These are phyloP conservation scores for Arachis hypogaea DNA, from an alignment of 306 rosid genomes.

Conservation along the genomic window DNA sequence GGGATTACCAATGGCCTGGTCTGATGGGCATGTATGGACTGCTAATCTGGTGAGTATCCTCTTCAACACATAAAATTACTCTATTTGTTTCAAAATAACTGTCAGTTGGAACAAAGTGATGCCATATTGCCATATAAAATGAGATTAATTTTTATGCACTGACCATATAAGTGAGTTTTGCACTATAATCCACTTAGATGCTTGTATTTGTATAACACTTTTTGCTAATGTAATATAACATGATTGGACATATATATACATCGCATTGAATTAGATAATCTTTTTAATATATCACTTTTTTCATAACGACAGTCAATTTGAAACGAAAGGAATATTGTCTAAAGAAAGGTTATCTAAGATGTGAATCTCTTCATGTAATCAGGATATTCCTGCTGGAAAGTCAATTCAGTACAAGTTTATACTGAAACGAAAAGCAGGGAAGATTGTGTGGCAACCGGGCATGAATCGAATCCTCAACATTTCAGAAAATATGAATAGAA, in stretches of 20 bases:
- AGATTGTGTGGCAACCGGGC: slow-evolving; percentile 81
- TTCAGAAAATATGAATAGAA: slow-evolving; percentile 64
- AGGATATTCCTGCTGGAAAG: slow-evolving; percentile 73
- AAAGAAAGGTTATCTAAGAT: neutral
- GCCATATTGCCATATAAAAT: no score
- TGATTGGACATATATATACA: no score
- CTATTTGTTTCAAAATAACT: no score
- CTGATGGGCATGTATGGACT: slow-evolving; percentile 80
- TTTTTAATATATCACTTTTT: no score
- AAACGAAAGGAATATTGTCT: neutral
- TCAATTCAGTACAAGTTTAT: slow-evolving; percentile 76
- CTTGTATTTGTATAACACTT: no score
- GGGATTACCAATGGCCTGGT: slow-evolving; percentile 83
- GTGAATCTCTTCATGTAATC: slow-evolving; percentile 14
- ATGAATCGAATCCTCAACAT: slow-evolving; percentile 61
- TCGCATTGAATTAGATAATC: no score
- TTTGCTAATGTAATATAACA: no score
- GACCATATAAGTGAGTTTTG: no score
- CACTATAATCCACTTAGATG: no score
- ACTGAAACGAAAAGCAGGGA: slow-evolving; percentile 54
- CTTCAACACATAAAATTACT: neutral
- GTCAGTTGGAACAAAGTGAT: no score
- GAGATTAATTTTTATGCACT: no score
- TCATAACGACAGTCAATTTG: no score
- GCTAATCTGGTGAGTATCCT: slow-evolving; percentile 66